Conservation (phyloP, 2,329 filamentous ascomycete genomes). For the Paracamarosporium sp. region DNA sequence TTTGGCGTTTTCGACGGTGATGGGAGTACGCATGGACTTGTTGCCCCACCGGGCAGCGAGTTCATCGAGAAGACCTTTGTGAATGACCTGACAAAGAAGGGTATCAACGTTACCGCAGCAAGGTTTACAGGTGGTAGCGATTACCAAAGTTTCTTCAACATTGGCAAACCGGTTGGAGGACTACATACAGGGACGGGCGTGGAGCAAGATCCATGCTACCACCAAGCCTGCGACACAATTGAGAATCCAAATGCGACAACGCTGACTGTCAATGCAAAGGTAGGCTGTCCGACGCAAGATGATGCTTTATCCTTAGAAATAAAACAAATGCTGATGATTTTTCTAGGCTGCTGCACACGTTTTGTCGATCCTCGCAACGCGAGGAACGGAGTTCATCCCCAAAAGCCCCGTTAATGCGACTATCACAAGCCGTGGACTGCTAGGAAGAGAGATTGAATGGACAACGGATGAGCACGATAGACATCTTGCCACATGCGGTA, state of each 20-base stretch:
- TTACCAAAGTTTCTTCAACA: conserved; percentile 49
- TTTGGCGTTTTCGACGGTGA: conserved; percentile 50
- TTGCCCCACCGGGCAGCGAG: conserved; percentile 41
- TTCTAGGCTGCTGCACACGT: conserved; percentile 43
- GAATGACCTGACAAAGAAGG: conserved; percentile 42
- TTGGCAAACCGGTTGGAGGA: conserved; percentile 49
- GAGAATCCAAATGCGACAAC: conserved; percentile 47
- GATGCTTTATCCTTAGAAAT: too few relatives aligned
- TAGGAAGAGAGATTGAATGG: conserved; percentile 38
- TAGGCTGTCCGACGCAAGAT: conserved; percentile 23
- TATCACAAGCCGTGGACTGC: conserved; percentile 35
- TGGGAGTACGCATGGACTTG: conserved; percentile 41
- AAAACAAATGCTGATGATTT: conserved; percentile 8
- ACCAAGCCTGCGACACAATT: conserved; percentile 47
- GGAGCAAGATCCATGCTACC: conserved; percentile 49
- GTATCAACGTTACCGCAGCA: conserved; percentile 45
- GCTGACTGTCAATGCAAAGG: conserved; percentile 46
- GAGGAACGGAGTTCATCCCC: conserved; percentile 41
- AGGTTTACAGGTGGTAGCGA: conserved; percentile 49
- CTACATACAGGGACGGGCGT: conserved; percentile 50
- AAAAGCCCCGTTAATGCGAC: conserved; percentile 42
- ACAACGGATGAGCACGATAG: conserved; percentile 35
- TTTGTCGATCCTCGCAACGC: conserved; percentile 38
- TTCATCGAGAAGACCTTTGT: conserved; percentile 46
- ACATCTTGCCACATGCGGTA: conserved; percentile 38